Evolutionary conservation across 2,329 filamentous ascomycete genomes (phyloP), one percentile per base, ranked within the genome.

Genomic region (Fusarium poae): DNA sequence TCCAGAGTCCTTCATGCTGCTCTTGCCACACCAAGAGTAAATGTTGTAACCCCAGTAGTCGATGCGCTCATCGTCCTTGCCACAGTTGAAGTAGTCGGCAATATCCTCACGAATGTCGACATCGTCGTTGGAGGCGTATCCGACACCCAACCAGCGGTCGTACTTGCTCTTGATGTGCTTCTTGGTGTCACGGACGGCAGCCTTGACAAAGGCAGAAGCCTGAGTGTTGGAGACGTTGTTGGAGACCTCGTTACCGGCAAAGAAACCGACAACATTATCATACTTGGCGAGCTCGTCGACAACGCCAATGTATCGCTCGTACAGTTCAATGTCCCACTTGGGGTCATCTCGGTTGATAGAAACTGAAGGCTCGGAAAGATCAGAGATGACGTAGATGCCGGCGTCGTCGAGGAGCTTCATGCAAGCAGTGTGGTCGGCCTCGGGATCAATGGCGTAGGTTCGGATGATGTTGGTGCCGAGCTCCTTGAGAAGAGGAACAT

Each of bases 41-140:
- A 98, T 97, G 86, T 99, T 99, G 91, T 98, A 98, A 62, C 96
- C 96, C 92, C 94, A 99, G 86, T 97, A 98, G 82, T 99, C 96
- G 71, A 98, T 97, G 65, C 91, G 76, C 11, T 84, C 82, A 34
- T 84, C 78, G 65, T 88, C 80, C 5, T 75, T 58, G 64, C 94
- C 92, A 78, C 96, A 99, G 86, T 97, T 94, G 84, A 99, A 97
- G 87, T 97, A 99, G 78, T 93, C 84, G 72, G 93, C 92, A 77
- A 98, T 89, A 75, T 93, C 85, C 70, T 85, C 85, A 79, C 96
- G 92, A 74, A 97, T 97, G 23, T 88, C 86, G 40, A 89, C 86
- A 80, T 97, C 94, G 74, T 98, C 96, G 81, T 97, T 96, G 81
- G 96, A 96, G 71, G 96, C 96, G 78, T 99, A 99, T 60, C 96